Conservation (phyloP, 1,139 yeast genomes). For the Yamadazyma sp. region DNA sequence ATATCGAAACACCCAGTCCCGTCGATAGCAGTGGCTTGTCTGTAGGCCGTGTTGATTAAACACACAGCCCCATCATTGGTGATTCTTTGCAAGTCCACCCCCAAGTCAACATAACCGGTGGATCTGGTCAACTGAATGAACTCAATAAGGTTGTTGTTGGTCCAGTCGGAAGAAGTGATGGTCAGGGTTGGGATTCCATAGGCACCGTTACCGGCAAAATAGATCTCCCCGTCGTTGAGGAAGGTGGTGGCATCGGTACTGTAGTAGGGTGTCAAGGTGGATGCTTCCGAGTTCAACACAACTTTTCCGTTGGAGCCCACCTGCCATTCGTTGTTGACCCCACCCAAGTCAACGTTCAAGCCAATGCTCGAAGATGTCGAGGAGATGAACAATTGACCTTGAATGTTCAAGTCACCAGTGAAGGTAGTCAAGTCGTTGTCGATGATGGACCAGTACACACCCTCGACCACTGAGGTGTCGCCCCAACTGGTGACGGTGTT, state of each 20-base stretch:
- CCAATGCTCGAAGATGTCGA: conserved; percentile 16
- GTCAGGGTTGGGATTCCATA: conserved; percentile 16
- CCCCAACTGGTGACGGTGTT: conserved; percentile 22
- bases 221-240: conserved; percentile 16
- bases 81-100: conserved; percentile 16
- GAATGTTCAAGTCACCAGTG: conserved; percentile 19
- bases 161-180: conserved; percentile 17
- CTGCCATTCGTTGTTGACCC: conserved; percentile 10
- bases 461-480: conserved; percentile 25
- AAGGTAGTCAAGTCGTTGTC: conserved; percentile 26
- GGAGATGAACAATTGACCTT: conserved; percentile 19
- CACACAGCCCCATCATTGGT: conserved; percentile 29
- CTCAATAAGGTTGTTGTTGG: conserved; percentile 20
- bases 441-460: conserved; percentile 34
- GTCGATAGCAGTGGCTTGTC: conserved; percentile 20
- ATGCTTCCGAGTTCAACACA: conserved; percentile 17
- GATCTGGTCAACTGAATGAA: conserved; percentile 16
- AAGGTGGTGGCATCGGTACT: conserved; percentile 15
- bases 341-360: conserved; percentile 18
- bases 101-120: conserved; percentile 17
- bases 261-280: conserved; percentile 20
- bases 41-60: conserved; percentile 21
- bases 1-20: conserved; percentile 30
- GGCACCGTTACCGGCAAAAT: conserved; percentile 17
- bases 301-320: conserved; percentile 17